Conservation (phyloP, 768 basidiomycete genomes). For the Fistulinella prunicolor region DNA sequence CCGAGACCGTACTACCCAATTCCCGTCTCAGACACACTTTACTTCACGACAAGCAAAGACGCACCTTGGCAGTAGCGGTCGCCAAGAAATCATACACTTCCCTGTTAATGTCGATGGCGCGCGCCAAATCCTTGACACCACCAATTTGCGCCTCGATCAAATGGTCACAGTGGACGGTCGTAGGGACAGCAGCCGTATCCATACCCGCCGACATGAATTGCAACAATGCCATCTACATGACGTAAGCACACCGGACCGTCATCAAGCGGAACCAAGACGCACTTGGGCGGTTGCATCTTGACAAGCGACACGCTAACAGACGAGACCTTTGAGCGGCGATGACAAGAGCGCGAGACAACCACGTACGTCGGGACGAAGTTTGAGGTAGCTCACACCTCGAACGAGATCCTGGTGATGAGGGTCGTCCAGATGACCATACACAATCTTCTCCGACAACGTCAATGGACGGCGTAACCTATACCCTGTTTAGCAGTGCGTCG, state of each 20-base stretch:
- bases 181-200: conserved; percentile 95
- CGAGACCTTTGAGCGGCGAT: too few relatives aligned
- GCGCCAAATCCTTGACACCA: conserved; percentile 88
- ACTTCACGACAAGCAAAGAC: conserved; percentile 4
- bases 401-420: conserved; percentile 87
- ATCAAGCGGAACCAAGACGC: conserved; percentile 4
- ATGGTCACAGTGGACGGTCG: conserved; percentile 99
- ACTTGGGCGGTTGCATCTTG: conserved; percentile 91
- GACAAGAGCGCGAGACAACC: too few relatives aligned
- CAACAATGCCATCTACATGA: conserved; percentile 89
- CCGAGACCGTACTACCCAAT: conserved; percentile 89
- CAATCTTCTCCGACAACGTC: conserved; percentile 93
- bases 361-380: conserved; percentile 94
- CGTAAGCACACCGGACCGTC: conserved; percentile 21
- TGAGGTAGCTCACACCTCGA: conserved; percentile 93
- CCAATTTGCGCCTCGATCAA: conserved; percentile 97
- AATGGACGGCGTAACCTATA: conserved; percentile 81
- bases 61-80: conserved; percentile 88
- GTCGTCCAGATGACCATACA: conserved; percentile 98
- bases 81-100: conserved; percentile 99
- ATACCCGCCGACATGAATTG: conserved; percentile 99
- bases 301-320: conserved; percentile 78
- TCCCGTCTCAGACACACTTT: not conserved
- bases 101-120: conserved; percentile 91
- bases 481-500: too few relatives aligned